Evolutionary conservation across 192 early-diverging fungal genomes (phyloP), one percentile per base, ranked within the genome.

Genomic region (Backusella westeae): DNA sequence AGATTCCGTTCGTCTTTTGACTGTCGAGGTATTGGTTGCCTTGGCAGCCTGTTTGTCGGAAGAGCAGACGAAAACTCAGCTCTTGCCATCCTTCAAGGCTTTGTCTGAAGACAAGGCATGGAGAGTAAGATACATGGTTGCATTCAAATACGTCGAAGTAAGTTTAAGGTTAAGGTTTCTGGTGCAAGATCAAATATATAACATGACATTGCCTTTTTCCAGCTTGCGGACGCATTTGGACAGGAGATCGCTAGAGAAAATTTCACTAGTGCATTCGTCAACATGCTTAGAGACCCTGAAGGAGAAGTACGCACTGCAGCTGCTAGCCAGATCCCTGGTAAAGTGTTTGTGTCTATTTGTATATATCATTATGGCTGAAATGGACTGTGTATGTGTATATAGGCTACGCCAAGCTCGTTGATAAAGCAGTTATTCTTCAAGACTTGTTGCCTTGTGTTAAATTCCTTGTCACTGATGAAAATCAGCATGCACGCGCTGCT

Each of bases 111-210:
- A 99, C 84, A 97, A 96, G 81, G 96, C 95, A 71, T 99, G 98
- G 98, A 90, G 98, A 74, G 97, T 99, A 56, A 87, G 97, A 67
- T 99, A 98, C 80, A 99, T 98, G 96, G 94, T 97, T 86, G 98
- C 98, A 4, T 95, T 96, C 76, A 98, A 99, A 86, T 98, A 96
- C 91, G 94, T 97, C 59, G 91, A 93, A 78, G 93, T 98, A 81
- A 72, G 52, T 77, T 3, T 26, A 78, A 56, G n/a, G 5, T 63
- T 63, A 63, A 23, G 56, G 9, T 29, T 26, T 63, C 56, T 4
- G 26, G 56, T 63, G 9, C 56, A 63, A 29, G 56, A 26, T 9
- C 23, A 63, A 63, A 49, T 49, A 63, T 63, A 17, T 44, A 4
- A 53, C 21, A 53, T 53, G 23, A 63, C 56, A 29, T 29, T 29